These are phyloP conservation scores for Penicillium sp. DNA, from an alignment of 2,329 filamentous ascomycete genomes.

Conservation along the genomic window DNA sequence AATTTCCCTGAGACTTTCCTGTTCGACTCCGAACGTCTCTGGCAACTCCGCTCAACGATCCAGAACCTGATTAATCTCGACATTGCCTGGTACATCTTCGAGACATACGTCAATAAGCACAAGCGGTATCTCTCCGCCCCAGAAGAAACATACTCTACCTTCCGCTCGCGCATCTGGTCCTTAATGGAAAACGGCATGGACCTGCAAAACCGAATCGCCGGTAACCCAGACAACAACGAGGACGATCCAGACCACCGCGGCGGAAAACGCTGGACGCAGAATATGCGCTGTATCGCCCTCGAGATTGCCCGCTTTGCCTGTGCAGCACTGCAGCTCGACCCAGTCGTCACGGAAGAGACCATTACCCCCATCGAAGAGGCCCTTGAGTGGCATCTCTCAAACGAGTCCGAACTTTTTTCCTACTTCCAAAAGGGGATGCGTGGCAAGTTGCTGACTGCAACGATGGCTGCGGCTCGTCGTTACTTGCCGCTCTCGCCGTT, in stretches of 20 bases:
- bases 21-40: constrained; percentile 55
- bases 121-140: constrained; percentile 30
- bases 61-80: constrained; percentile 53
- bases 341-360: constrained; percentile 33
- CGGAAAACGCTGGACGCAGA: constrained; percentile 35
- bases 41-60: constrained; percentile 51
- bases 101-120: constrained; percentile 34
- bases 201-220: constrained; percentile 10
- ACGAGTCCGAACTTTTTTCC: constrained; percentile 32
- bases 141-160: constrained; percentile 34
- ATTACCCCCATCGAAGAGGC: constrained; percentile 34
- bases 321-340: constrained; percentile 29
- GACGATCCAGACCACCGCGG: constrained; percentile 20
- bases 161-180: constrained; percentile 41
- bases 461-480: constrained; percentile 31
- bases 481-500: constrained; percentile 43
- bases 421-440: constrained; percentile 35
- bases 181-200: constrained; percentile 37
- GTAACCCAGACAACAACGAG: constrained; percentile 12
- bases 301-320: constrained; percentile 43
- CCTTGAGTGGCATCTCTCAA: constrained; percentile 36
- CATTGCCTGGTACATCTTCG: constrained; percentile 53
- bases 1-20: constrained; percentile 55
- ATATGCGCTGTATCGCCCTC: constrained; percentile 38
- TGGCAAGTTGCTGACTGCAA: constrained; percentile 32